phyloP scores from a whole-genome alignment of 108 stramenopile genomes.

The Epipyxis sp. region DNA sequence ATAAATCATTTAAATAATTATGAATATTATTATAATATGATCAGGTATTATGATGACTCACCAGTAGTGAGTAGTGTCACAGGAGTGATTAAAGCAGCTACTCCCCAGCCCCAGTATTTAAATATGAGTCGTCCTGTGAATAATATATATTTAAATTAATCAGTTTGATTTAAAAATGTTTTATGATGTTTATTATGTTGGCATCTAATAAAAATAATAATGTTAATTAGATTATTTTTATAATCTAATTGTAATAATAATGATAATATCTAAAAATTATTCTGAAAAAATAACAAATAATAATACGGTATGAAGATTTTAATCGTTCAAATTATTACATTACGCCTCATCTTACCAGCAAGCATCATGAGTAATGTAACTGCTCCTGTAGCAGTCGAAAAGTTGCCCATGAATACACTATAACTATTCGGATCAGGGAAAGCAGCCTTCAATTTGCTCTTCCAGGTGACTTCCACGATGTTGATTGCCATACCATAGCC shows the following conservation, averaged over 20 bases:
- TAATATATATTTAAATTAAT: no score
- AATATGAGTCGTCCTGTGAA: not conserved
- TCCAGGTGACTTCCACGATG: constrained; percentile 98
- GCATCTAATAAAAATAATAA: no score
- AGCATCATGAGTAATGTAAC: constrained; percentile 97
- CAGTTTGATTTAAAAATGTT: no score
- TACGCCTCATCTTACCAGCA: constrained; percentile 65
- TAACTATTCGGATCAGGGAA: constrained; percentile 95
- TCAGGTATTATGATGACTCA: no score
- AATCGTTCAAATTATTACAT: not conserved
- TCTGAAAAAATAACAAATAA: not conserved
- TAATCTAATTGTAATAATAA: no score
- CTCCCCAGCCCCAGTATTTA: constrained; percentile 38
- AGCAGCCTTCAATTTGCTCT: constrained; percentile 91
- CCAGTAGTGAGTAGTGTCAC: constrained; percentile 78
- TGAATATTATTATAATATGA: no score
- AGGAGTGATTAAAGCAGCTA: constrained; percentile 87
- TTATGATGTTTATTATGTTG: no score
- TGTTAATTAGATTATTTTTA: no score
- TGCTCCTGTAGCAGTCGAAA: constrained; percentile 82
- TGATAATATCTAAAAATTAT: not conserved
- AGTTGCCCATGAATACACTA: constrained; percentile 98
- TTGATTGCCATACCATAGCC: constrained; percentile 98
- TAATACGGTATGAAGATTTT: not conserved
- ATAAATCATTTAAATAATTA: no score